Base-by-base conservation (phyloP, 495 filamentous ascomycete genomes). In the Cladorrhinum samala region DNA sequence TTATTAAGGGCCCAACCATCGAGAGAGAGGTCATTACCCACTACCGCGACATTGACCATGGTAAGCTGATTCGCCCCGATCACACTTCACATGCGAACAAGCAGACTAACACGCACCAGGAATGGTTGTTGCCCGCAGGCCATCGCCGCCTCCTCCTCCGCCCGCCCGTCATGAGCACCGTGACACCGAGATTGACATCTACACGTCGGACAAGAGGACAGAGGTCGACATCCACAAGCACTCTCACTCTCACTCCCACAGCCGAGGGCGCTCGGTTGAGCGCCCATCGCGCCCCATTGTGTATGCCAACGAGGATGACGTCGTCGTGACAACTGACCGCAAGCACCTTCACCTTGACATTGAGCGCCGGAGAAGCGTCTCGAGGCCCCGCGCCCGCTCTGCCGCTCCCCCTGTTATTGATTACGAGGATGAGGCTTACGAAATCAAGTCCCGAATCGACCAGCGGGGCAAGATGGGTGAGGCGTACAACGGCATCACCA, bases 31-130 rank as follows among this genome's bases (percentile, higher is more conserved):
- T 93, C 41, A 87, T 91, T 53, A 89, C 87, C 1, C 88, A 91
- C 66, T 91, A 93, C 62, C 78, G 85, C 19, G 85, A 92, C 59
- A 87, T 95, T 61, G 87, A 96, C 65, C 89, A 95, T 71, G 91
- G 89, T 86, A 75, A 67, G 69, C 68, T 25, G 18, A 18, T n/a
- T n/a, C n/a, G n/a, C n/a, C n/a, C n/a, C 18, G 13, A 9, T 42
- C 19, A 6, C 36, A 25, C 7, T 21, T 6, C 1, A 9, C 13
- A 16, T 38, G 6, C 5, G 11, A 20, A 45, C n/a, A n/a, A n/a
- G n/a, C n/a, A n/a, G n/a, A 43, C 55, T 67, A 51, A 64, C 55
- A 41, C 18, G 21, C 6, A 36, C 25, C 39, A 79, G 68, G 77
- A 41, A 54, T 77, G 40, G 60, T 75, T 1, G 53, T 56, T 25